Base-by-base conservation (phyloP, 2,329 filamentous ascomycete genomes). In the Colletotrichum spaethianum region DNA sequence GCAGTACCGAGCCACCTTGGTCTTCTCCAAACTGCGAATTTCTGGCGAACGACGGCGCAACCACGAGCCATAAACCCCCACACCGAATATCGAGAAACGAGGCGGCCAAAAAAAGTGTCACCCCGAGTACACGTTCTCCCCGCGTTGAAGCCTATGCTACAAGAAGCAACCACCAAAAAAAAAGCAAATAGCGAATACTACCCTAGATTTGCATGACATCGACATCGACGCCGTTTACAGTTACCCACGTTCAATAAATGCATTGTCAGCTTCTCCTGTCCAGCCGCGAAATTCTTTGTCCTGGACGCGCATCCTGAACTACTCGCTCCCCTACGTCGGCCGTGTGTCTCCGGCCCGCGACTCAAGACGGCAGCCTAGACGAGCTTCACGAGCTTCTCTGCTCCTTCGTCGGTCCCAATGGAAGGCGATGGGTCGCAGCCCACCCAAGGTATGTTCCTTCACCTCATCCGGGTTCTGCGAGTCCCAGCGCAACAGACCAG, bases 341-440 rank as follows among this genome's bases (percentile, higher is more conserved):
- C 42, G 59, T 33, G 57, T 74, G 74, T 72, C 64, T 61, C 55
- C 56, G 31, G 53, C 53, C 44, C 46, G 59, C 53, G 52, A 23
- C 59, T 53, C 53, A 63, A 55, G 68, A 63, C 68, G 63, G 44
- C 60, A 74, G 71, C 73, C 70, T 65, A 70, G 59, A 68, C 62
- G 57, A 69, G 56, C 65, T 46, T 60, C 42, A 65, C 36, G 28
- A 66, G 57, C 60, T 63, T 61, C 52, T 52, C 46, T 38, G 40
- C 46, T 55, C n/a, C n/a, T n/a, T 59, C 38, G 23, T 38, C 46
- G 23, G 53, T 60, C 66, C 79, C 80, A 82, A 85, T 85, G 83
- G 83, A 85, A 74, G 82, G 80, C 75, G 83, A 84, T 72, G 82
- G 73, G 57, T 71, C 72, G 56, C 71, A 84, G 78, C 81, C 82